phyloP scores from a whole-genome alignment of 1,284 basidiomycete genomes.

The Blastosporella zonata region DNA sequence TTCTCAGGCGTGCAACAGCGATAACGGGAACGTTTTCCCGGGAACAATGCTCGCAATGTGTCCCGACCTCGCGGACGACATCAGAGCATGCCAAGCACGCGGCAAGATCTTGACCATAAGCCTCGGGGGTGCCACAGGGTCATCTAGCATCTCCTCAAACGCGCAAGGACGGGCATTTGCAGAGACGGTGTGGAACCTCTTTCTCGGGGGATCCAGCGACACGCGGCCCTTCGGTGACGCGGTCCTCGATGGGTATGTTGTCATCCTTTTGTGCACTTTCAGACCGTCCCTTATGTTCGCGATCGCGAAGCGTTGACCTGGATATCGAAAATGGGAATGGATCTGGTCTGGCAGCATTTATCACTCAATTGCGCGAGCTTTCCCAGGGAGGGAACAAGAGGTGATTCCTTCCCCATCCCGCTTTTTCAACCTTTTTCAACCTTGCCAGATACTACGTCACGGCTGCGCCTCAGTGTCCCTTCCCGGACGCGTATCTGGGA shows the following conservation, averaged over 20 bases:
- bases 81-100: slow-evolving; percentile 56
- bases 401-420: slow-evolving; percentile 29
- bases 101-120: slow-evolving; percentile 66
- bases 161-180: slow-evolving; percentile 51
- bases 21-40: slow-evolving; percentile 41
- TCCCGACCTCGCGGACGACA: slow-evolving; percentile 48
- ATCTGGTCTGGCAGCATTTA: slow-evolving; percentile 51
- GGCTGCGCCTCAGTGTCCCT: slow-evolving; percentile 67
- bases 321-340: slow-evolving; percentile 63
- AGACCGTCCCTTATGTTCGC: neutral
- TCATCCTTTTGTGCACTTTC: neutral
- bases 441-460: slow-evolving; percentile 55
- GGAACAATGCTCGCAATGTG: slow-evolving; percentile 59
- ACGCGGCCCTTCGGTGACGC: slow-evolving; percentile 61
- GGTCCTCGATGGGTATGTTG: slow-evolving; percentile 59
- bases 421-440: neutral
- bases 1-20: slow-evolving; percentile 47
- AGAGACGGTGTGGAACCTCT: slow-evolving; percentile 61
- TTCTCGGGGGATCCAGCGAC: slow-evolving; percentile 56
- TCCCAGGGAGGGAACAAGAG: slow-evolving; percentile 47
- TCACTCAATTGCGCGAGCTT: slow-evolving; percentile 47
- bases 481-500: slow-evolving; percentile 57
- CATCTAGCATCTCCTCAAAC: slow-evolving; percentile 47
- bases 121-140: slow-evolving; percentile 59
- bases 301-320: slow-evolving; percentile 49